These are phyloP conservation scores for Trichoderma arundinaceum DNA, from an alignment of 2,329 filamentous ascomycete species.

Conservation along the genomic window DNA sequence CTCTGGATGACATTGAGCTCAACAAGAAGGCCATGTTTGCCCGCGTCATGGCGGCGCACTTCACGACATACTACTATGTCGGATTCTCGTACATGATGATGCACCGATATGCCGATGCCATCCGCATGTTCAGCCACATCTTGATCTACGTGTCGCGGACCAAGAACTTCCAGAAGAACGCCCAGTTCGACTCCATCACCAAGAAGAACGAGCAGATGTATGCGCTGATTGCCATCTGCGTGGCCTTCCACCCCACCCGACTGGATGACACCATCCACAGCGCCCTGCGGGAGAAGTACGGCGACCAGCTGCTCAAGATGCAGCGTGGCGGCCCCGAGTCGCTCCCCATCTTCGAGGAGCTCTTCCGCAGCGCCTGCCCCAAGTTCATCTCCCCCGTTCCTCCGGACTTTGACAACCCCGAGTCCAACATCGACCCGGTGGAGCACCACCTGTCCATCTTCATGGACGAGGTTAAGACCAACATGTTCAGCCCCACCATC, in stretches of 20 bases:
- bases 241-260: constrained; percentile 95
- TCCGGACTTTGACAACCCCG: constrained; percentile 96
- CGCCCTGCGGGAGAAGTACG: constrained; percentile 97
- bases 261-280: constrained; percentile 99
- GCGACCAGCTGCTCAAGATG: constrained; percentile 95
- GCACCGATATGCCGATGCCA: constrained; percentile 98
- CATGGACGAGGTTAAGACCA: constrained; percentile 99
- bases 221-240: constrained; percentile 96
- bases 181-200: constrained; percentile 96
- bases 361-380: constrained; percentile 96
- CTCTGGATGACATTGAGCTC: constrained; percentile 97
- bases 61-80: constrained; percentile 99
- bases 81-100: constrained; percentile 99
- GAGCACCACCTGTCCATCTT: constrained; percentile 98
- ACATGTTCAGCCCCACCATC: constrained; percentile 96
- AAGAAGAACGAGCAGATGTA: constrained; percentile 99
- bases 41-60: constrained; percentile 98
- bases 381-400: constrained; percentile 99
- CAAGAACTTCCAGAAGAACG: constrained; percentile 99
- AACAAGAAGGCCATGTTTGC: constrained; percentile 99
- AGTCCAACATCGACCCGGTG: constrained; percentile 93
- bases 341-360: constrained; percentile 95
- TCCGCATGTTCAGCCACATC: constrained; percentile 99
- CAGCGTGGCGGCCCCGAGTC: constrained; percentile 95
- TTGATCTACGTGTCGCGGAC: constrained; percentile 97